A percentile compares a stretch with the other conserved stretches of the same genome.
Conservation (phyloP, 2,329 filamentous ascomycete species). For the Aspergillus pseudoviridinutans region DNA sequence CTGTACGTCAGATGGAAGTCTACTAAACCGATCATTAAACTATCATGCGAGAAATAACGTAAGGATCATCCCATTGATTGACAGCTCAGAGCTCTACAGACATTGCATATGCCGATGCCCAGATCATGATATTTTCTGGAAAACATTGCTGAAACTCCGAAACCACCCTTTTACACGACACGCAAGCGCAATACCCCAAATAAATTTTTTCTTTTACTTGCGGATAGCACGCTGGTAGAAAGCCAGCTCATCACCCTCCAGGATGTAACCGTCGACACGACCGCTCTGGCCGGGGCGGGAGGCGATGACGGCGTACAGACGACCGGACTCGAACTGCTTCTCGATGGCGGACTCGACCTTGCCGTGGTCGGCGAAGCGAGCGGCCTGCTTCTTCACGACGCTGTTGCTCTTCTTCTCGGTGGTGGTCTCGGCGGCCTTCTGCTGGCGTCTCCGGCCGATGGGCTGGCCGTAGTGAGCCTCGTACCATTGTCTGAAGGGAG, state of each 20-base stretch:
- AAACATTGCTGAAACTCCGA: constrained; percentile 36
- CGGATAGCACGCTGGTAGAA: constrained; percentile 99
- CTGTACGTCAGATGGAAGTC: too few species aligned
- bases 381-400: constrained; percentile 94
- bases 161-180: constrained; percentile 28
- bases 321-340: constrained; percentile 99
- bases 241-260: constrained; percentile 98
- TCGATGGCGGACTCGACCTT: constrained; percentile 92
- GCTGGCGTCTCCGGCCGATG: constrained; percentile 86
- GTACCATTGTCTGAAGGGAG: constrained; percentile 99
- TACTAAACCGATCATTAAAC: constrained; percentile 5
- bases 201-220: constrained; percentile 66
- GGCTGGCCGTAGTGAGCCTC: constrained; percentile 97
- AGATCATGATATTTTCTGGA: constrained; percentile 29
- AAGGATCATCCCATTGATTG: constrained; percentile 33
- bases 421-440: constrained; percentile 56
- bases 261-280: constrained; percentile 93
- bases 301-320: constrained; percentile 88
- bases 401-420: constrained; percentile 90
- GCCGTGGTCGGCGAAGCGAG: constrained; percentile 73
- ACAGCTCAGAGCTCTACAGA: constrained; percentile 38
- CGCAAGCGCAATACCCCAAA: constrained; percentile 12
- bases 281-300: constrained; percentile 96
- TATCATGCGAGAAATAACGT: constrained; percentile 10
- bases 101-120: constrained; percentile 10